A percentile compares a stretch with the other conserved stretches of the same genome.
Conservation (phyloP, 805 yeast genomes). For the Naumovozyma dairenensis region DNA sequence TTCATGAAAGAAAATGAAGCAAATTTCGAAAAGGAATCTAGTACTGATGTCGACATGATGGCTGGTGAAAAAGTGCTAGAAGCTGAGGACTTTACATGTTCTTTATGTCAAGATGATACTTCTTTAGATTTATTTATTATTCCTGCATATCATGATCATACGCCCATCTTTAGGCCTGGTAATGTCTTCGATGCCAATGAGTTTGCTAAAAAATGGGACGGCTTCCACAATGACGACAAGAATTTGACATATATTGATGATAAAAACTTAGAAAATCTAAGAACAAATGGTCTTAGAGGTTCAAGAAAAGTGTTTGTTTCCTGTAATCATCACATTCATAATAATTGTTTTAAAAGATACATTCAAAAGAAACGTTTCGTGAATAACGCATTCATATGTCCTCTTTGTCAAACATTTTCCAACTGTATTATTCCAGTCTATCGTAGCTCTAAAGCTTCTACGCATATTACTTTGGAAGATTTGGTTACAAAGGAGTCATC, state of each 20-base stretch:
- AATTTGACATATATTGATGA: slow-evolving; percentile 15
- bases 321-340: slow-evolving; percentile 93
- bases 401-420: slow-evolving; percentile 74
- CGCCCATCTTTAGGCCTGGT: slow-evolving; percentile 41
- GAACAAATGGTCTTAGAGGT: slow-evolving; percentile 5
- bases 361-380: slow-evolving; percentile 50
- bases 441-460: slow-evolving; percentile 8
- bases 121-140: slow-evolving; percentile 45
- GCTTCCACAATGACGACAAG: slow-evolving; percentile 21
- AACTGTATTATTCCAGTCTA: slow-evolving; percentile 25
- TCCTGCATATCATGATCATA: slow-evolving; percentile 40
- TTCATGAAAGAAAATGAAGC: slow-evolving; percentile 50
- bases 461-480: slow-evolving; percentile 6
- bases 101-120: slow-evolving; percentile 49
- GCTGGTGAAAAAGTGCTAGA: slow-evolving; percentile 26
- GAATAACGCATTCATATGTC: slow-evolving; percentile 74
- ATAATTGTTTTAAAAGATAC: slow-evolving; percentile 60
- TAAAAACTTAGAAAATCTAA: slow-evolving; percentile 11
- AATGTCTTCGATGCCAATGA: slow-evolving; percentile 21
- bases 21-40: slow-evolving; percentile 26
- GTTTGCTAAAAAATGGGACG: slow-evolving; percentile 23
- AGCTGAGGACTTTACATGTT: slow-evolving; percentile 35
- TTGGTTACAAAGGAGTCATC: slow-evolving; percentile 6
- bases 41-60: slow-evolving; percentile 35
- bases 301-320: slow-evolving; percentile 47